phyloP scores from a whole-genome alignment of 768 basidiomycete genomes.

The Hygrocybe coccinea region DNA sequence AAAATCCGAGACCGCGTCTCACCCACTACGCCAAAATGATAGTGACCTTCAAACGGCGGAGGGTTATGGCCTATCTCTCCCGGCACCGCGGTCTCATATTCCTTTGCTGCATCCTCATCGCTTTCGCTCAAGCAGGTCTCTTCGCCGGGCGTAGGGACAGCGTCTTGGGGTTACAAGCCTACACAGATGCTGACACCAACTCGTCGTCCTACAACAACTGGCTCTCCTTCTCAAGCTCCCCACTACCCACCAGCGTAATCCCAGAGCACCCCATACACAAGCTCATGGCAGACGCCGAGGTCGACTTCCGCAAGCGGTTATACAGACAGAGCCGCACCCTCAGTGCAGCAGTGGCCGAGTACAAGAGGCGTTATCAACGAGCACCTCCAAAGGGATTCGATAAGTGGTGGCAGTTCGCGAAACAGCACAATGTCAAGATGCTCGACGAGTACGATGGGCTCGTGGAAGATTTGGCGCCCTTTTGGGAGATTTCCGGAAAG shows the following conservation, averaged over 20 bases:
- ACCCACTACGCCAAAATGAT: too few relatives aligned
- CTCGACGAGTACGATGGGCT: constrained; percentile 87
- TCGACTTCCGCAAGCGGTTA: constrained; percentile 61
- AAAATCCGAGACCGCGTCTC: too few relatives aligned
- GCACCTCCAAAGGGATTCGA: constrained; percentile 90
- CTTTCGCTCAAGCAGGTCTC: constrained; percentile 50
- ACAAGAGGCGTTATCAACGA: constrained; percentile 69
- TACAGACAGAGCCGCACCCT: constrained; percentile 76
- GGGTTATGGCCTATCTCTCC: not conserved
- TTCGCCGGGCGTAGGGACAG: constrained; percentile 35
- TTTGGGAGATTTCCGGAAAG: constrained; percentile 67
- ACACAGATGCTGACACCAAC: not conserved
- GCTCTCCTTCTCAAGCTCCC: constrained; percentile 7
- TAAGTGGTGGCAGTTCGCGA: constrained; percentile 80
- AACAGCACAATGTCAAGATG: constrained; percentile 67
- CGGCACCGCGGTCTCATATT: constrained; percentile 37
- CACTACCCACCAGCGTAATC: constrained; percentile 8
- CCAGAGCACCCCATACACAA: constrained; percentile 72
- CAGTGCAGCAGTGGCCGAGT: constrained; percentile 73
- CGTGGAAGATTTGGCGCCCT: constrained; percentile 76
- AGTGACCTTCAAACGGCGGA: not conserved
- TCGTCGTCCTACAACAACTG: constrained; percentile 6
- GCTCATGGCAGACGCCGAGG: constrained; percentile 80
- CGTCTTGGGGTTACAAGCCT: constrained; percentile 4
- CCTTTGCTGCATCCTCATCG: constrained; percentile 36